These are phyloP conservation scores for Micractinium sp. DNA, from an alignment of 139 green algal species.

Conservation along the genomic window DNA sequence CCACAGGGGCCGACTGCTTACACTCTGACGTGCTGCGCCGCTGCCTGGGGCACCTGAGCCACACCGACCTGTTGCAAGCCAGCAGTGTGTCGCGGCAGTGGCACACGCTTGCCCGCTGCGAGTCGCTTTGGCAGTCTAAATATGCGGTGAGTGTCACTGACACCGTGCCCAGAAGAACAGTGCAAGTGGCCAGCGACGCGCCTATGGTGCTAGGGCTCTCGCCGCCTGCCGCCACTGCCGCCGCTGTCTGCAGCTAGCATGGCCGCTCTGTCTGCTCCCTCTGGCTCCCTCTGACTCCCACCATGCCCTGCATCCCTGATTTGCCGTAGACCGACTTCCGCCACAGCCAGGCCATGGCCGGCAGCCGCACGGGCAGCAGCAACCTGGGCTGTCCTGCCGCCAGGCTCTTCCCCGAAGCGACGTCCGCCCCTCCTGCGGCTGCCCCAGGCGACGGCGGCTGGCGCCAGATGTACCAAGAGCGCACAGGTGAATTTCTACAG, in stretches of 20 bases:
- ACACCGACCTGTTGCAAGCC: not conserved
- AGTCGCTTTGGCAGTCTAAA: not conserved
- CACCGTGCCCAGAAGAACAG: no score
- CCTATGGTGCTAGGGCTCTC: not conserved
- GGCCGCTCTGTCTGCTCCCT: not conserved
- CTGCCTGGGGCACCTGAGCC: not conserved
- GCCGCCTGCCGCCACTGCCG: not conserved
- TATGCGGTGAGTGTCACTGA: not conserved
- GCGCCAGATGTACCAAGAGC: not conserved
- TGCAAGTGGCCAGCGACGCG: not conserved
- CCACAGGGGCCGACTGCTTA: not conserved
- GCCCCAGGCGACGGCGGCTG: not conserved
- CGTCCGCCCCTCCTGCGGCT: not conserved
- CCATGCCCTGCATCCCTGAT: not conserved
- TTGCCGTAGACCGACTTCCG: not conserved
- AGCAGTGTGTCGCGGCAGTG: not conserved
- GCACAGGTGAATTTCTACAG: not conserved
- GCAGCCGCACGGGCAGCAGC: slow-evolving; percentile 14
- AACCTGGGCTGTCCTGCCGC: slow-evolving; percentile 13
- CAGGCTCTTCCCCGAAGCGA: not conserved
- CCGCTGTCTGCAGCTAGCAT: not conserved
- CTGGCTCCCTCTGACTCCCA: not conserved
- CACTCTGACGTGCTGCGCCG: not conserved
- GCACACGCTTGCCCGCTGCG: not conserved
- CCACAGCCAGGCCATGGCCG: not conserved